Conservation (phyloP, 805 yeast genomes). For the Kodamaea laetipori region DNA sequence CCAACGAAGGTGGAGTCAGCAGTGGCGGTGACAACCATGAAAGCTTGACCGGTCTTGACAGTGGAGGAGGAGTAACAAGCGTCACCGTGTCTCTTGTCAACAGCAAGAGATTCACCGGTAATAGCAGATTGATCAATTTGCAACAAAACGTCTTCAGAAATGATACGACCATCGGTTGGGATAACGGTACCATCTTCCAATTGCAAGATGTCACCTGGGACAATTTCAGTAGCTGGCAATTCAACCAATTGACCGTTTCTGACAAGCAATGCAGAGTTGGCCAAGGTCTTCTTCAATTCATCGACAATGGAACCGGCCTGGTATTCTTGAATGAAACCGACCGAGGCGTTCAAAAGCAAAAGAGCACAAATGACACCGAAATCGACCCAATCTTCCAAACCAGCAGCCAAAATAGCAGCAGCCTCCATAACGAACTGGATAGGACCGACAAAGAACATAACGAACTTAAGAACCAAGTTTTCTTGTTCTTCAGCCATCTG, state of each 20-base stretch:
- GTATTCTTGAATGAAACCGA: constrained; percentile 96
- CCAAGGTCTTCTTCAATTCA: constrained; percentile 92
- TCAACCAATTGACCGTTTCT: constrained; percentile 80
- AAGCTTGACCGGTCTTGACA: constrained; percentile 93
- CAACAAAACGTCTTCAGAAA: constrained; percentile 80
- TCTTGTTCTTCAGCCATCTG: constrained; percentile 90
- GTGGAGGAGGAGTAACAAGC: constrained; percentile 88
- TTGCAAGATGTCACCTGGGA: constrained; percentile 93
- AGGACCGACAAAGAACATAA: constrained; percentile 91
- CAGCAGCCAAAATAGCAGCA: constrained; percentile 93
- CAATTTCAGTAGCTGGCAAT: constrained; percentile 80
- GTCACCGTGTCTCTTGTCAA: constrained; percentile 88
- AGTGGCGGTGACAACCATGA: constrained; percentile 91
- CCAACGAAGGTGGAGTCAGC: constrained; percentile 97
- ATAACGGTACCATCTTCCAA: constrained; percentile 91
- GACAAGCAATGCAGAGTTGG: constrained; percentile 82
- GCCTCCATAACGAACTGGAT: constrained; percentile 97
- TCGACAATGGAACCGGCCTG: constrained; percentile 98
- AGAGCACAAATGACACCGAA: constrained; percentile 95
- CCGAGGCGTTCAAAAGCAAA: constrained; percentile 81
- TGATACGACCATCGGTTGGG: constrained; percentile 91
- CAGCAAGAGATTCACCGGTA: constrained; percentile 97
- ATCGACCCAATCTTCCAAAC: constrained; percentile 98
- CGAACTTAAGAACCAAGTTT: constrained; percentile 74
- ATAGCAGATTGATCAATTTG: constrained; percentile 96